phyloP scores from a whole-genome alignment of 768 basidiomycete genomes.

The Suillus weaverae region DNA sequence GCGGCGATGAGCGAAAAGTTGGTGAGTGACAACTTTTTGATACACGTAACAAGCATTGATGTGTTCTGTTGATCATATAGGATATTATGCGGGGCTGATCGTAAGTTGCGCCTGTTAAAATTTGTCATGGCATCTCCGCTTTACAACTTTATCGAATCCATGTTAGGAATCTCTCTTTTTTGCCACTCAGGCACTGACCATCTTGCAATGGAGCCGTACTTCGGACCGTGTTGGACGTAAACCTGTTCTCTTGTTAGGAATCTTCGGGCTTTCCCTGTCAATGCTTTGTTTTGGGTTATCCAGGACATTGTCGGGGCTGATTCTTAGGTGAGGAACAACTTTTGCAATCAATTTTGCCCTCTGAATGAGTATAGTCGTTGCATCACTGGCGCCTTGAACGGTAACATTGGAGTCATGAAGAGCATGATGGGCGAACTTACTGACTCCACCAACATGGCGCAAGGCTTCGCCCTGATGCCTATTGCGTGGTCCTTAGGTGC shows the following conservation, averaged over 20 bases:
- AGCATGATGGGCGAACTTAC: conserved; percentile 69
- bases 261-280: conserved; percentile 44
- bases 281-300: conserved; percentile 67
- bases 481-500: conserved; percentile 35
- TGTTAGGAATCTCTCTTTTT: conserved; percentile 48
- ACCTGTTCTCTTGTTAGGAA: conserved; percentile 45
- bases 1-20: conserved; percentile 26
- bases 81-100: conserved; percentile 51
- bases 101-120: conserved; percentile 31
- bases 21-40: conserved; percentile 38
- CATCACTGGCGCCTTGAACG: conserved; percentile 65
- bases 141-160: neutral
- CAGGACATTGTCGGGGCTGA: conserved; percentile 52
- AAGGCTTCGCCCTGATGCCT: conserved; percentile 37
- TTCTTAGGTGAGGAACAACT: conserved; percentile 47
- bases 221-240: conserved; percentile 52
- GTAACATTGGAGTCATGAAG: conserved; percentile 74
- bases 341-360: neutral
- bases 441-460: conserved; percentile 56
- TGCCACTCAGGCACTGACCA: conserved; percentile 44
- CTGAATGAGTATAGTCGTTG: conserved; percentile 46
- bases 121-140: neutral
- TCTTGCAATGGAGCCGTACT: conserved; percentile 48
- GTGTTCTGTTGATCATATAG: conserved; percentile 11
- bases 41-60: neutral